A percentile compares a stretch with the other conserved stretches of the same genome.
Conservation (phyloP, 2,329 filamentous ascomycete genomes). For the Myriosclerotinia scirpicola region DNA sequence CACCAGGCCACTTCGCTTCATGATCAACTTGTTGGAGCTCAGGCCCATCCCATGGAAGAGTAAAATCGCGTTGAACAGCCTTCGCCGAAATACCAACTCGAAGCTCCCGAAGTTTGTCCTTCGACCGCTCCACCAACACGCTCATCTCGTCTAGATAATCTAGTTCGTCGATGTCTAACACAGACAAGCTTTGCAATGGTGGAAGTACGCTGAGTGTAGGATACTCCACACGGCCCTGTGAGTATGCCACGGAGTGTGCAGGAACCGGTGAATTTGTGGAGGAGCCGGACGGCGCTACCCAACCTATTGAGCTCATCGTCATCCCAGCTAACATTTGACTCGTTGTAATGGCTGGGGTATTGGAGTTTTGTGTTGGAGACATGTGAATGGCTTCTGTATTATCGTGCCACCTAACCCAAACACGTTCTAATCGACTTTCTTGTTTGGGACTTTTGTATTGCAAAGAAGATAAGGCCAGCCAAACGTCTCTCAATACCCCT, state of each 20-base stretch:
- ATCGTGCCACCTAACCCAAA: constrained; percentile 84
- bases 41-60: constrained; percentile 61
- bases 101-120: constrained; percentile 65
- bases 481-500: constrained; percentile 76
- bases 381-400: constrained; percentile 48
- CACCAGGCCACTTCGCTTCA: constrained; percentile 55
- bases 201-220: constrained; percentile 79
- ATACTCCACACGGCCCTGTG: constrained; percentile 66
- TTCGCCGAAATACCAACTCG: constrained; percentile 67
- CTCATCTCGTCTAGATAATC: constrained; percentile 82
- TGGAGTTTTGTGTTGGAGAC: constrained; percentile 33
- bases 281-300: constrained; percentile 39
- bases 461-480: constrained; percentile 73
- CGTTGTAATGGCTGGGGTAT: constrained; percentile 30
- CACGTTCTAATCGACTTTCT: constrained; percentile 66
- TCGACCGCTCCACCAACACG: constrained; percentile 70
- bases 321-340: constrained; percentile 41
- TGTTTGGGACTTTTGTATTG: constrained; percentile 56
- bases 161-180: constrained; percentile 80
- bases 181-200: constrained; percentile 70
- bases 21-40: constrained; percentile 64
- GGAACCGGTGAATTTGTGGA: constrained; percentile 29
- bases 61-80: constrained; percentile 52
- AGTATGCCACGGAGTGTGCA: constrained; percentile 44
- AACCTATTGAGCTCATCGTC: constrained; percentile 47